Conservation (phyloP, 441 rosid genomes). For the Hura crepitans region DNA sequence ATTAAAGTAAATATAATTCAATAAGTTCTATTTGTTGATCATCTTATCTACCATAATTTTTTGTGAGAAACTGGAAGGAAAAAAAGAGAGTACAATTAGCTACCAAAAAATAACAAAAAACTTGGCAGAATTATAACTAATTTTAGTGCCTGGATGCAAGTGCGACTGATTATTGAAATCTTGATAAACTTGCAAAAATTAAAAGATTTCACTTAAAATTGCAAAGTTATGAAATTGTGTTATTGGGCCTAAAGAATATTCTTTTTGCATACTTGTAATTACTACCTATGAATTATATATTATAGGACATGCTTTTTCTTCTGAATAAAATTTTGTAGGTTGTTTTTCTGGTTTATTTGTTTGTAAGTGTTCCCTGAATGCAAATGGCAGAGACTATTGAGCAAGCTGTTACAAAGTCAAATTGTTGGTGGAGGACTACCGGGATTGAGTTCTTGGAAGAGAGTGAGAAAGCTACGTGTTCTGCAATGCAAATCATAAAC, state of each 20-base stretch:
- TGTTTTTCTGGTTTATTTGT: neutral
- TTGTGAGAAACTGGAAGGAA: neutral
- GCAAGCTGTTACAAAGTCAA: neutral
- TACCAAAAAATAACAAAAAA: neutral
- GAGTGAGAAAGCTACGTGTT: no score
- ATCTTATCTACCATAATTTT: neutral
- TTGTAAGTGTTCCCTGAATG: neutral
- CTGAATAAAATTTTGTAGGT: neutral
- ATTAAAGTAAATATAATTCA: neutral
- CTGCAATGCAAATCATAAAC: neutral
- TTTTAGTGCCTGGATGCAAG: neutral
- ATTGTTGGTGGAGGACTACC: neutral
- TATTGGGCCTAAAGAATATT: neutral
- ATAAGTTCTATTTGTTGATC: neutral
- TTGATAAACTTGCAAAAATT: neutral
- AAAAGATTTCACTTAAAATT: neutral
- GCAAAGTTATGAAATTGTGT: neutral
- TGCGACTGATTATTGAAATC: neutral
- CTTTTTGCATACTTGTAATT: neutral
- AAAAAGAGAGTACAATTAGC: neutral
- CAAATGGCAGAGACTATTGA: no score
- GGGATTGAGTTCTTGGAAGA: neutral
- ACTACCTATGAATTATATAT: neutral
- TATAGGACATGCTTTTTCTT: neutral
- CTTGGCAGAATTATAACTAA: neutral